A percentile compares a stretch with the other conserved stretches of the same genome.
Conservation (phyloP, 1,284 basidiomycete species). For the Austropuccinia psidii region DNA sequence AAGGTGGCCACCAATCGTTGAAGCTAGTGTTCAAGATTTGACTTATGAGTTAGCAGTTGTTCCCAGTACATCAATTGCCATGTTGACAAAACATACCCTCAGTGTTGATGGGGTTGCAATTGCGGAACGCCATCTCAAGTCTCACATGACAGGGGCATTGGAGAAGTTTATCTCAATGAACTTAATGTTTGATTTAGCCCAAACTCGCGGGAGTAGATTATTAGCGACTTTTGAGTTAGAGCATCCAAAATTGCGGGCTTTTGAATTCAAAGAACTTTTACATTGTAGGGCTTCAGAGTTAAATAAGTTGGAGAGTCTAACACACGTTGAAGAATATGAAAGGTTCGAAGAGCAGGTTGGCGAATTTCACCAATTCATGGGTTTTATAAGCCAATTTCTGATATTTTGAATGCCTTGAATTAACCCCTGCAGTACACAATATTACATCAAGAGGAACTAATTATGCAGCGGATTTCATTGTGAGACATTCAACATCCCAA, state of each 20-base stretch:
- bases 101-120: conserved; percentile 67
- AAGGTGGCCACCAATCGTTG: conserved; percentile 61
- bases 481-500: conserved; percentile 35
- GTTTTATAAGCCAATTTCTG: too few relatives aligned
- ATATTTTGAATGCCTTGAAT: background rate
- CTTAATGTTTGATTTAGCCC: conserved; percentile 53
- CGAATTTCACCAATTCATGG: too few relatives aligned
- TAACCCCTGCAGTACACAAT: background rate
- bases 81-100: conserved; percentile 56
- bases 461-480: conserved; percentile 53
- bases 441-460: conserved; percentile 8
- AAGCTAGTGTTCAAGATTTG: conserved; percentile 53
- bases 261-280: conserved; percentile 86
- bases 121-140: conserved; percentile 59
- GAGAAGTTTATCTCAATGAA: conserved; percentile 36
- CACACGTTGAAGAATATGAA: conserved; percentile 36
- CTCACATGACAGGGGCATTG: conserved; percentile 57
- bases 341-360: conserved; percentile 22
- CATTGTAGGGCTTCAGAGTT: conserved; percentile 56
- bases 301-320: conserved; percentile 48
- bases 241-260: conserved; percentile 69
- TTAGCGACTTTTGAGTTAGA: conserved; percentile 51
- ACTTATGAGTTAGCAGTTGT: conserved; percentile 66
- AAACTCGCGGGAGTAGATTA: background rate
- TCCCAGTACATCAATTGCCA: conserved; percentile 64